These are phyloP conservation scores for Zanthoxylum bungeanum DNA, from an alignment of 345 rosid genomes.

Conservation along the genomic window DNA sequence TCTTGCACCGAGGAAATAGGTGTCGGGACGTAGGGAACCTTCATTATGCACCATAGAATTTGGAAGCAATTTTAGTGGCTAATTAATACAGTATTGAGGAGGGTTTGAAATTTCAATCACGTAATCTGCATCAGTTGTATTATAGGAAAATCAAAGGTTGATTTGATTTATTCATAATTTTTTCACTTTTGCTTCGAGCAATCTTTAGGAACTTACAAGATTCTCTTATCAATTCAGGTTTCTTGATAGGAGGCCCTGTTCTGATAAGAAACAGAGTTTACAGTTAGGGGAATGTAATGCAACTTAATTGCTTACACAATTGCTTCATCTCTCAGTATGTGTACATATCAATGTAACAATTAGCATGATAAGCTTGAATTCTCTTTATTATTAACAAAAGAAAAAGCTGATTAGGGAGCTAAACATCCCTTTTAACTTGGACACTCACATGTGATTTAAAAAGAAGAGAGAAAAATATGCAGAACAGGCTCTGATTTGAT, in stretches of 20 bases:
- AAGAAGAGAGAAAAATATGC: neutral
- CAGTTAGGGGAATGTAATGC: neutral
- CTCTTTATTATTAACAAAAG: neutral
- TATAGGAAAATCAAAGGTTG: neutral
- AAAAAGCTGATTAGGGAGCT: neutral
- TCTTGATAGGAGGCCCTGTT: neutral
- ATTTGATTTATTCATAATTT: neutral
- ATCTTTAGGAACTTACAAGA: neutral
- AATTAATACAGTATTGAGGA: neutral
- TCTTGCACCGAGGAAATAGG: neutral
- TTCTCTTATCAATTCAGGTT: neutral
- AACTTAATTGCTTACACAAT: too few relatives aligned
- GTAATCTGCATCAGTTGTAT: neutral
- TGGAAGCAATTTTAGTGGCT: neutral
- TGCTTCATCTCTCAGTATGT: conserved; percentile 67
- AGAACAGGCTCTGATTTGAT: conserved; percentile 26
- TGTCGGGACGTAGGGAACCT: neutral
- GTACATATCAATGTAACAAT: too few relatives aligned
- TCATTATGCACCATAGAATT: neutral
- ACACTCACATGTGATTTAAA: neutral
- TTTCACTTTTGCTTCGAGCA: neutral
- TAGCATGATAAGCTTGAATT: neutral
- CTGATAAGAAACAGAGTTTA: neutral
- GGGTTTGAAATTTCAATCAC: neutral
- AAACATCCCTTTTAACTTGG: neutral